Evolutionary conservation across 768 basidiomycete genomes (phyloP), one percentile per base, ranked within the genome.

Genomic region (Lentinula edodes): DNA sequence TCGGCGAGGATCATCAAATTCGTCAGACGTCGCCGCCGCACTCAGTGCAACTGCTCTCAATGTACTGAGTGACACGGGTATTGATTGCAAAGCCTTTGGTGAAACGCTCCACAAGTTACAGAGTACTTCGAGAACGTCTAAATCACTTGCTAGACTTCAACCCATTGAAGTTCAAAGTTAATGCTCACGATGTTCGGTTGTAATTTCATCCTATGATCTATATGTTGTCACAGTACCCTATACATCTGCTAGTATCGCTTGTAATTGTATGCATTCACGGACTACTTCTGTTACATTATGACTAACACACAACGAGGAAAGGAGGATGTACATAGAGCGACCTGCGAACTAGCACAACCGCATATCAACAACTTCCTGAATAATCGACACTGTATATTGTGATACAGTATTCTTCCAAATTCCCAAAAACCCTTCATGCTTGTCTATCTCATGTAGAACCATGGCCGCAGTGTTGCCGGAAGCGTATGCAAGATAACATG

Each of bases 331-430:
- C n/a, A n/a, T n/a, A 45, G 43, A 41, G 39, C 39, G 9, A 9
- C 39, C 28, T 28, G 28, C n/a, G 16, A 45, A 18, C 43, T 45
- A 20, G 3, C 18, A 32, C 35, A 57, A 46, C 18, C 54, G 42
- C 12, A 56, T 8, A 32, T 56, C 18, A 35, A 57, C 60, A 2
- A 66, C 63, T 0, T 68, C 61, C 55, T 66, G 64, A 13, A 68
- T 38, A 38, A 64, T 61, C 42, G 3, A 52, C 20, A 64, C 61
- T 12, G 65, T 65, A 12, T 66, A 64, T 20, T 57, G 55, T 16
- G 59, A 61, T 15, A 68, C 42, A 20, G 62, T 52, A 23, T 62
- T 48, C 58, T 66, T 66, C 67, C 67, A 68, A 5, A 68, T 62
- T 2, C 43, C 45, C 18, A 65, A 35, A 18, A 68, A 51, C 41